Conservation (phyloP, 163 green algal genomes). For the Coccomyxa subellipsoidea region DNA sequence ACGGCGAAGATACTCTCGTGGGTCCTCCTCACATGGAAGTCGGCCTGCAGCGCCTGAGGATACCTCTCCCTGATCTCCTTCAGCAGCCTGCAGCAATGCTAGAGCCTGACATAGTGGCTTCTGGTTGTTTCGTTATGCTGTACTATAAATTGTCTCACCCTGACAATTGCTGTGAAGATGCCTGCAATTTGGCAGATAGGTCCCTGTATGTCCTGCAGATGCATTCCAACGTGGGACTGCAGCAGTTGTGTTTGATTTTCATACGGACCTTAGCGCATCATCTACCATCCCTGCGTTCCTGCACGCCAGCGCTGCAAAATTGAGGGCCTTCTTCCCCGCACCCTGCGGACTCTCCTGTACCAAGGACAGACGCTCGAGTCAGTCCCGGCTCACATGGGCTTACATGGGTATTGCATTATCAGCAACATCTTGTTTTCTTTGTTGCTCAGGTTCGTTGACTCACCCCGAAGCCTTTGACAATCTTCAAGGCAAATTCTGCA, state of each 20-base stretch:
- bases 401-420: too few species aligned
- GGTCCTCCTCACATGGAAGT: background rate
- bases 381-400: too few species aligned
- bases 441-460: too few species aligned
- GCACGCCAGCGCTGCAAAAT: background rate
- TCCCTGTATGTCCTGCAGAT: too few species aligned
- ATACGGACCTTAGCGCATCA: background rate
- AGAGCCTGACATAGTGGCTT: background rate
- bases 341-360: background rate
- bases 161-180: too few species aligned
- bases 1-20: background rate
- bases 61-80: background rate
- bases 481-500: background rate
- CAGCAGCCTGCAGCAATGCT: too few species aligned
- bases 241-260: background rate
- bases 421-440: too few species aligned
- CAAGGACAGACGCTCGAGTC: too few species aligned
- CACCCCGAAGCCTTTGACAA: background rate
- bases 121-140: too few species aligned
- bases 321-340: background rate
- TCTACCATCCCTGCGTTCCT: background rate
- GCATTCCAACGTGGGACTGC: background rate
- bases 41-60: background rate
- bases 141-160: too few species aligned
- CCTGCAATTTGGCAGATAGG: too few species aligned